A percentile compares a stretch with the other conserved stretches of the same genome.
phyloP scores from a whole-genome alignment of 1,284 basidiomycete species.

The Ustilago shanxiensis region DNA sequence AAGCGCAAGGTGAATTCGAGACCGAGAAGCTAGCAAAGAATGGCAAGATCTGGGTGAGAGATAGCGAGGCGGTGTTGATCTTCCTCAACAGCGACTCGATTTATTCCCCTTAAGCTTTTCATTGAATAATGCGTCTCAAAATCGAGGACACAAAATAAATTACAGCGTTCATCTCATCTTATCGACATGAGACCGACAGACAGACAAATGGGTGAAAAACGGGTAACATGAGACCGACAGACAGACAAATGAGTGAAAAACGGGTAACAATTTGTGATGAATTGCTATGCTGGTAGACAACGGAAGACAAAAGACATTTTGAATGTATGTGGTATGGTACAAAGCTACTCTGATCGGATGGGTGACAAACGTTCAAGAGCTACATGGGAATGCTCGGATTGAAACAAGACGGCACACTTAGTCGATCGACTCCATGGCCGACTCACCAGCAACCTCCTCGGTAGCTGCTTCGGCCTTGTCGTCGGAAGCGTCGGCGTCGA shows the following conservation, averaged over 20 bases:
- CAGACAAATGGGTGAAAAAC: background rate
- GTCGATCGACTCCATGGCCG: conserved; percentile 70
- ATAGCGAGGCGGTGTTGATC: conserved; percentile 15
- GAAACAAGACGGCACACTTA: conserved; percentile 30
- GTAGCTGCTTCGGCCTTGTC: conserved; percentile 48
- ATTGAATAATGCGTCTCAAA: background rate
- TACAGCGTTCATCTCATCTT: background rate
- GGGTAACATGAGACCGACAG: background rate
- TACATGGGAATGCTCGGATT: conserved; percentile 3
- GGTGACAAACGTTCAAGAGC: conserved; percentile 8
- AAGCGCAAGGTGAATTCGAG: conserved; percentile 1
- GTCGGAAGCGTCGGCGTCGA: conserved; percentile 41
- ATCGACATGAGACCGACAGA: background rate
- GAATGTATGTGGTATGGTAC: conserved; percentile 25
- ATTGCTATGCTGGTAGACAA: conserved; percentile 12
- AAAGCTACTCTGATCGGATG: conserved; percentile 9
- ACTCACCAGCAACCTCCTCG: conserved; percentile 66
- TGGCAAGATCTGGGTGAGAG: conserved; percentile 1
- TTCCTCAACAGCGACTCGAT: conserved; percentile 3
- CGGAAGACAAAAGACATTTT: conserved; percentile 7
- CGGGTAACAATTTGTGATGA: conserved; percentile 11
- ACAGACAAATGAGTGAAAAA: background rate
- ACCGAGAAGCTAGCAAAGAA: conserved; percentile 6
- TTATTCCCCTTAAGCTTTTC: conserved; percentile 1
- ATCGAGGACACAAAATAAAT: background rate